Base-by-base conservation (phyloP, 2,329 filamentous ascomycete genomes). In the Juglanconis juglandina region DNA sequence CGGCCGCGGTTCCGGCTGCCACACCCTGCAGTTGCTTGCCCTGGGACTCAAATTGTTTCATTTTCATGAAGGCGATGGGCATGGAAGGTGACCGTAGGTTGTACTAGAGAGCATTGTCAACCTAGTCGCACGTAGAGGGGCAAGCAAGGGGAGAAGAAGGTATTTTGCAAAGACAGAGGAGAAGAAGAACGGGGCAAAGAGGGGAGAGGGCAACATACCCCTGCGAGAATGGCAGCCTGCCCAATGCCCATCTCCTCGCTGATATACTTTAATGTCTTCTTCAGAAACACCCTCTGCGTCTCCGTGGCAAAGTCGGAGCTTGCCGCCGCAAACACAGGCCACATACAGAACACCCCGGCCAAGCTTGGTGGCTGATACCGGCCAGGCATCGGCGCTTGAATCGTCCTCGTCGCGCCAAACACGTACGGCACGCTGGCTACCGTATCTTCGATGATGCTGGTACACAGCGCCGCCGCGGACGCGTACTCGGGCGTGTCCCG, bases 211-310 rank as follows among this genome's bases (percentile, higher is more conserved):
- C 3, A 32, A 63, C 62, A 42, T 47, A 63, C 62, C 24, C 44
- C 44, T 17, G 62, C 59, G 14, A 63, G 49, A 35, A 63, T 61
- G 24, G 59, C 56, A 44, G 62, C 62, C 59, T 61, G 59, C 49
- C 62, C 62, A 13, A 63, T 63, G 37, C 62, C 62, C 34, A 63
- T 61, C 56, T 63, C 62, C 48, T 61, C 62, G 30, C 55, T 47
- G 14, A 63, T 62, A 6, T 62, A 61, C 48, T 54, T 62, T 4
- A 63, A 30, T 17, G 62, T 61, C 52, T 55, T 53, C 59, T 59
- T 63, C 47, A 61, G 46, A 9, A 61, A 63, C 11, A 37, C 39
- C 47, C 59, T 37, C 52, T 63, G 62, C 49, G 55, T 48, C 9
- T 63, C 62, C 0, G 55, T 59, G 14, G 62, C 37, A n/a, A 54